Evolutionary conservation across 163 green algal genomes (phyloP).

Genomic region (Trebouxia gelatinosa): DNA sequence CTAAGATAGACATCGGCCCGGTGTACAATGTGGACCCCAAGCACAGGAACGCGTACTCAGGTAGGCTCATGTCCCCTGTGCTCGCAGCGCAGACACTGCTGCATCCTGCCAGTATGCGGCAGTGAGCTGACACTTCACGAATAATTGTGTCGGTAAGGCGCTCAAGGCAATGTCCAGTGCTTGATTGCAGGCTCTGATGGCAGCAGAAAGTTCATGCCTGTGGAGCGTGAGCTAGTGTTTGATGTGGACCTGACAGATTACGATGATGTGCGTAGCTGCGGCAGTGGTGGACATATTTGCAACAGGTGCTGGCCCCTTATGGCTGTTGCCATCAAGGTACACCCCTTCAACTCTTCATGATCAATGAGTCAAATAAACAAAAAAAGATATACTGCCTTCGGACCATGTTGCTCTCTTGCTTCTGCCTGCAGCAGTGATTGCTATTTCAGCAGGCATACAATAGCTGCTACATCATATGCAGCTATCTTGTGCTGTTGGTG

Average conservation of each 20-base stretch:
- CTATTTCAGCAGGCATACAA: no score
- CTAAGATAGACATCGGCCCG: slow-evolving; percentile 98
- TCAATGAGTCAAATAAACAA: no score
- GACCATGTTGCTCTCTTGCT: no score
- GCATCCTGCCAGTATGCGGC: no score
- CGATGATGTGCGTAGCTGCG: slow-evolving; percentile 96
- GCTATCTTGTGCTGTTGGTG: no score
- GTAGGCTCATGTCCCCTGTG: not conserved
- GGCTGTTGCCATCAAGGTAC: slow-evolving; percentile 88
- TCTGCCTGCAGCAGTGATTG: no score
- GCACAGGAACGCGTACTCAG: slow-evolving; percentile 69
- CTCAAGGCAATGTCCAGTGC: no score
- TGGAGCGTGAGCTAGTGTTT: slow-evolving; percentile 96
- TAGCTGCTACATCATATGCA: no score
- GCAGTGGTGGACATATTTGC: slow-evolving; percentile 88
- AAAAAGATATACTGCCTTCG: no score
- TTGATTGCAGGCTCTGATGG: slow-evolving; percentile 4
- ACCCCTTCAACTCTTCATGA: no score
- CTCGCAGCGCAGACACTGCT: not conserved
- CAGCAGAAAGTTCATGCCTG: slow-evolving; percentile 66
- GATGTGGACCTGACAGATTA: slow-evolving; percentile 99
- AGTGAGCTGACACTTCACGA: no score
- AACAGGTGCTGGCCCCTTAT: slow-evolving; percentile 95
- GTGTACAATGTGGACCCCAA: slow-evolving; percentile 94
- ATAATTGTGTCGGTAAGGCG: no score